Evolutionary conservation across 768 basidiomycete genomes (phyloP), one percentile per base, ranked within the genome.

Genomic region (Lactifluus subvellereus): DNA sequence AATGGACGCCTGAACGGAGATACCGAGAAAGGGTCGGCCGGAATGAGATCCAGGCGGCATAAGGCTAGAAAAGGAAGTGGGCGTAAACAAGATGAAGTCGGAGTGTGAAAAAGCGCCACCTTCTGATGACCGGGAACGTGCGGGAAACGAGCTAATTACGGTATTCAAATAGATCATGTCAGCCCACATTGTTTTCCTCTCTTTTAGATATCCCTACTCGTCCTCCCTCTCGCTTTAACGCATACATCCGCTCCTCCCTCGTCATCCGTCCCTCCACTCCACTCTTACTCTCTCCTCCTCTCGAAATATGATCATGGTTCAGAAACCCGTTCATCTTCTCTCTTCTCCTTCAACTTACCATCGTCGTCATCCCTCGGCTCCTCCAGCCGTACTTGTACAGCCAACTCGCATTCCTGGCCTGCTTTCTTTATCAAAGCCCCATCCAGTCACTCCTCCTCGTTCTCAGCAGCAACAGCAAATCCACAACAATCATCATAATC

Each of bases 391-490:
- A 69, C 78, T 85, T 64, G 83, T 88, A 4, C 86, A 88, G 72
- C 84, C 89, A 3, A 88, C 89, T 13, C 80, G 80, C 59, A 88
- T 83, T 0, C 89, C 88, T 0, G 89, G 89, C 71, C 79, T 91
- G 9, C 80, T 91, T 56, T 81, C 84, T 53, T 78, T 91, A 54
- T 83, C 86, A 58, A 87, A 84, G 77, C 84, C 84, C 13, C 57
- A 67, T 48, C 74, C 74, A 40, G 70, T 72, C 53, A 70, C 72
- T 6, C 65, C 71, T 0, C 75, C 74, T 7, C 74, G 75, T 50
- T 74, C 73, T 32, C 75, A 76, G 56, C 76, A 71, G 22, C 72
- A 70, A n/a, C 77, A 76, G 47, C 72, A 72, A 0, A 71, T 75
- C 40, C 64, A 75, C 27, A 73, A 76, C 35, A 37, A 38, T 14